Base-by-base conservation (phyloP, 352 stramenopile genomes). In the Phytopythium oedochilum region DNA sequence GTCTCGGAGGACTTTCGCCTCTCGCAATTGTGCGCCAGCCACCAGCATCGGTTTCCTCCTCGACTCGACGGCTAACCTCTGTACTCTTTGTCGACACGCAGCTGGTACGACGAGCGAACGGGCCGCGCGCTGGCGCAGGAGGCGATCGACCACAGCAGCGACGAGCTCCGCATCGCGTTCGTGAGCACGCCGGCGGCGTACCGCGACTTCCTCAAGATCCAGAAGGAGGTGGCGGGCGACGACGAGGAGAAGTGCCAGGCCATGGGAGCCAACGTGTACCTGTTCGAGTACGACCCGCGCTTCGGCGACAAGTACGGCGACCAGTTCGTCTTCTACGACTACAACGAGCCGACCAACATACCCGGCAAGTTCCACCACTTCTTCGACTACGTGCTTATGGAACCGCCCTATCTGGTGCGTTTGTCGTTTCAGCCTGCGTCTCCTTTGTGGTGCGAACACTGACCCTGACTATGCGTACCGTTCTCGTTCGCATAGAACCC, bases 321-420 rank as follows among this genome's bases (percentile, higher is more conserved):
- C 0, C 70, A 83, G 44, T 83, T 78, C 65, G 71, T 74, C 2
- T 83, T 83, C 55, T 83, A 83, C 48, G 70, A 83, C 60, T 83
- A 81, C 61, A 83, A 83, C 50, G 63, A 71, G 43, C 70, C 73
- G 10, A 73, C 72, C 20, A 69, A 76, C 5, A 38, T 83, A 29
- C 68, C 72, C 10, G 58, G 53, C 8, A 75, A 73, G 42, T 83
- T 83, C 50, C 65, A 83, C 52, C 70, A 77, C 55, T 83, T 77
- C 51, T 83, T 83, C 38, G 70, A 80, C 57, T 83, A 81, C 53
- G 69, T 83, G 39, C 60, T 83, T 11, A 68, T 81, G 25, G 73
- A 83, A 39, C 73, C 73, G 39, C 73, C 73, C 26, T 83, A 83
- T 44, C 51, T 83, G 62, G 73, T 83, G 52, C 26, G 62, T 56